Evolutionary conservation across 805 yeast genomes (phyloP).

Genomic region (Saturnispora besseyi): DNA sequence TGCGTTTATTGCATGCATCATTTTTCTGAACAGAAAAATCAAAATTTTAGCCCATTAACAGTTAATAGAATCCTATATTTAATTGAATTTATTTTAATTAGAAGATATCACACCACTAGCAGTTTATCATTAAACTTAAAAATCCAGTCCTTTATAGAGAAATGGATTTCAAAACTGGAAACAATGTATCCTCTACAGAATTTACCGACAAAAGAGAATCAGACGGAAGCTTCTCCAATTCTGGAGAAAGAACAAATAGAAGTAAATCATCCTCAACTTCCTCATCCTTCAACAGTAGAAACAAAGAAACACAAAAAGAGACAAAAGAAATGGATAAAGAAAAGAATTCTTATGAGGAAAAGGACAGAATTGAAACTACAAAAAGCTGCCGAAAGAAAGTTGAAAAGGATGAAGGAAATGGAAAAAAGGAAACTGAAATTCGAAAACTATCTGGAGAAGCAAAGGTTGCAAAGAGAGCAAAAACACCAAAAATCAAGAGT

Average conservation of each 20-base stretch:
- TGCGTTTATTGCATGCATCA: background rate
- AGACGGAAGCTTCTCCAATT: background rate
- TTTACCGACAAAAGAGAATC: background rate
- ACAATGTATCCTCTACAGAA: background rate
- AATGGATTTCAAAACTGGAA: conserved; percentile 1
- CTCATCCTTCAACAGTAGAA: background rate
- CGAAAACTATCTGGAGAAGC: background rate
- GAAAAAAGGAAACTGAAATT: background rate
- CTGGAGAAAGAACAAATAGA: background rate
- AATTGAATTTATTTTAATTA: background rate
- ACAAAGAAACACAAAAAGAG: background rate
- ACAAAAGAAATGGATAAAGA: background rate
- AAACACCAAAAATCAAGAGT: background rate
- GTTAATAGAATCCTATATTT: background rate
- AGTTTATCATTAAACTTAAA: background rate
- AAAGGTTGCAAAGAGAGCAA: background rate
- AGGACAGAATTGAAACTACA: background rate
- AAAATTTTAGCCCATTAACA: background rate
- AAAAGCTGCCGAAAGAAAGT: background rate
- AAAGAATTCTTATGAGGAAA: background rate
- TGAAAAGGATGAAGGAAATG: background rate
- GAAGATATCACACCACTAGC: conserved; percentile 3
- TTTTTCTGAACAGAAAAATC: background rate
- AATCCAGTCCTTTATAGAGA: background rate
- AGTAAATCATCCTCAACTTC: background rate